Base-by-base conservation (phyloP, 495 filamentous ascomycete genomes). In the Chaetomidium leptoderma region DNA sequence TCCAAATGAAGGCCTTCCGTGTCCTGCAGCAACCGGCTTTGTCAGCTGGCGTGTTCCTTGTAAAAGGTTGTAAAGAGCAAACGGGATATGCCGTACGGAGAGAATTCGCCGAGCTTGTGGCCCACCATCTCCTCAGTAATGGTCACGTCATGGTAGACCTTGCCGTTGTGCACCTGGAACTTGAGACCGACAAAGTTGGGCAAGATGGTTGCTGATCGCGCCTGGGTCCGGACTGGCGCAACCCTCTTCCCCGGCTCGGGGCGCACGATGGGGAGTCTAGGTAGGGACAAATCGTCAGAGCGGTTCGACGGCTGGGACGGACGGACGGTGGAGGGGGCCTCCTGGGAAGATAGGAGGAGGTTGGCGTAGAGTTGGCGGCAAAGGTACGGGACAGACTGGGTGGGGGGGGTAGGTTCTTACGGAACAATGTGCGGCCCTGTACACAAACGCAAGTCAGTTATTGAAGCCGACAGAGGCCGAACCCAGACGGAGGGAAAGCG, bases 61-160 rank as follows among this genome's bases (percentile, higher is more conserved):
- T 3, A 43, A 23, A 49, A 26, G 35, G 10, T 19, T 23, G 11
- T 16, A 21, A 30, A 6, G 16, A 21, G 17, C 3, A 14, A 4
- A 42, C 7, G 86, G 23, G 29, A 24, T 16, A 17, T 21, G n/a
- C 6, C 92, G 72, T 83, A 96, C 91, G 82, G 66, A 60, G 91
- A 83, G 73, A 96, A 98, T 77, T 97, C 95, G 59, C 93, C 93
- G 66, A 98, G 78, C 75, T 97, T 98, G 71, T 95, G 87, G 40
- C 95, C 93, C 16, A 98, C 95, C 95, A 98, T 97, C 68, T 97
- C 90, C 73, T 97, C 92, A 39, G 91, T 96, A 58, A 98, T 87
- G 45, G 78, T 78, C 30, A 97, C 77, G 70, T 97, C 95, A 59
- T 88, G 71, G 69, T 98, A 98, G 2, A 80, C 83, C 81, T 96